phyloP scores from a whole-genome alignment of 257 asterid genomes.

The Solanum boliviense region DNA sequence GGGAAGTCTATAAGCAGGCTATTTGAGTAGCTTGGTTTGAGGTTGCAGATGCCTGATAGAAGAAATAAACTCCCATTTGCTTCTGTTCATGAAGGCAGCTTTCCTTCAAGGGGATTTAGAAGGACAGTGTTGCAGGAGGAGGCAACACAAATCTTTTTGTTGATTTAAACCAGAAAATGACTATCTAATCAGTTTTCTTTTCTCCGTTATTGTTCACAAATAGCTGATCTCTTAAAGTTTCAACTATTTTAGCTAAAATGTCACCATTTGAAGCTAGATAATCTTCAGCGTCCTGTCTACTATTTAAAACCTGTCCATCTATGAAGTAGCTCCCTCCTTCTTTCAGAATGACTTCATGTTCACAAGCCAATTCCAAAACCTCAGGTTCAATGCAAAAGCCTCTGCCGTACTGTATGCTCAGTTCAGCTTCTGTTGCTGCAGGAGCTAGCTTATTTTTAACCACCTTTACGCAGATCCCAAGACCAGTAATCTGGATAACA shows the following conservation, averaged over 20 bases:
- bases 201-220: constrained; percentile 14
- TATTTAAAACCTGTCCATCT: constrained; percentile 40
- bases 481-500: constrained; percentile 68
- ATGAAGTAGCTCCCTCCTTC: constrained; percentile 50
- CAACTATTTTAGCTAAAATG: constrained; percentile 40
- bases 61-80: background rate
- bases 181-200: background rate
- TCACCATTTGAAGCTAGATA: constrained; percentile 46
- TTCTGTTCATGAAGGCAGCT: background rate
- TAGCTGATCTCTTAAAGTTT: constrained; percentile 51
- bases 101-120: background rate
- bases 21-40: background rate
- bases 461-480: constrained; percentile 63
- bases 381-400: constrained; percentile 58
- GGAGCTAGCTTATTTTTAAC: constrained; percentile 89
- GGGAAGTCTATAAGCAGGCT: background rate
- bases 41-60: background rate
- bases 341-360: constrained; percentile 55
- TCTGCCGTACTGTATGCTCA: constrained; percentile 55
- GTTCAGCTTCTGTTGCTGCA: constrained; percentile 57
- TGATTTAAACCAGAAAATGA: background rate
- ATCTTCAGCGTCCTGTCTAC: constrained; percentile 47
- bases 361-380: constrained; percentile 82
- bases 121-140: background rate
- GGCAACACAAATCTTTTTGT: background rate